Percentiles rank a stretch among this genome's conserved stretches.
phyloP scores from a whole-genome alignment of 2,329 filamentous ascomycete genomes.

The Pestalotiopsis sp. region DNA sequence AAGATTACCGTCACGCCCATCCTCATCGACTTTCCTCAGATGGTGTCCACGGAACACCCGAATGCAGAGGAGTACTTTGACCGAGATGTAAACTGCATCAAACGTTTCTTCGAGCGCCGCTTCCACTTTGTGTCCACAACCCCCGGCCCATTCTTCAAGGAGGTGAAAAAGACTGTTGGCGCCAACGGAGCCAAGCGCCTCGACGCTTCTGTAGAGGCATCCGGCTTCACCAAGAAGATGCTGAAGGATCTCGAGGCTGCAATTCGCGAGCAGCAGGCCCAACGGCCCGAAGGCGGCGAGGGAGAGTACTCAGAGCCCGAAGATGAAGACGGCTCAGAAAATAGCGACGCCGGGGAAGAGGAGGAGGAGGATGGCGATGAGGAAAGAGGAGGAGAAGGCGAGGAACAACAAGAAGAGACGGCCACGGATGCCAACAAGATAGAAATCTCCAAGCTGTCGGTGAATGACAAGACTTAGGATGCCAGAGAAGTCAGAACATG shows the following conservation, averaged over 20 bases:
- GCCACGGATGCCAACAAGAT: slow-evolving; percentile 16
- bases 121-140: slow-evolving; percentile 86
- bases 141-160: slow-evolving; percentile 82
- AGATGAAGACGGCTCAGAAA: slow-evolving; percentile 38
- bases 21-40: slow-evolving; percentile 97
- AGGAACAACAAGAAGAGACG: slow-evolving; percentile 29
- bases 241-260: slow-evolving; percentile 90
- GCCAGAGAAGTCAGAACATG: neutral
- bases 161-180: slow-evolving; percentile 75
- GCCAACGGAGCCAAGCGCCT: slow-evolving; percentile 69
- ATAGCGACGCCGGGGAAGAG: slow-evolving; percentile 33
- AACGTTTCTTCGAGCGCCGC: slow-evolving; percentile 86
- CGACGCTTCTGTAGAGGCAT: slow-evolving; percentile 88
- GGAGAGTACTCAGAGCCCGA: slow-evolving; percentile 40
- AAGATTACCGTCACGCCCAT: slow-evolving; percentile 70
- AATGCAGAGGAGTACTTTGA: slow-evolving; percentile 99
- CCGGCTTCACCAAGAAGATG: slow-evolving; percentile 97
- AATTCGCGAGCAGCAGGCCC: slow-evolving; percentile 74
- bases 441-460: slow-evolving; percentile 26
- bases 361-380: slow-evolving; percentile 33
- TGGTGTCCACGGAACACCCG: slow-evolving; percentile 90
- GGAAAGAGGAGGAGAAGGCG: slow-evolving; percentile 32
- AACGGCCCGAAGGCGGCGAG: slow-evolving; percentile 41
- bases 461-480: slow-evolving; percentile 24
- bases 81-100: slow-evolving; percentile 92